Base-by-base conservation (phyloP, 2,329 filamentous ascomycete genomes). In the Arthrobotrys iridis region DNA sequence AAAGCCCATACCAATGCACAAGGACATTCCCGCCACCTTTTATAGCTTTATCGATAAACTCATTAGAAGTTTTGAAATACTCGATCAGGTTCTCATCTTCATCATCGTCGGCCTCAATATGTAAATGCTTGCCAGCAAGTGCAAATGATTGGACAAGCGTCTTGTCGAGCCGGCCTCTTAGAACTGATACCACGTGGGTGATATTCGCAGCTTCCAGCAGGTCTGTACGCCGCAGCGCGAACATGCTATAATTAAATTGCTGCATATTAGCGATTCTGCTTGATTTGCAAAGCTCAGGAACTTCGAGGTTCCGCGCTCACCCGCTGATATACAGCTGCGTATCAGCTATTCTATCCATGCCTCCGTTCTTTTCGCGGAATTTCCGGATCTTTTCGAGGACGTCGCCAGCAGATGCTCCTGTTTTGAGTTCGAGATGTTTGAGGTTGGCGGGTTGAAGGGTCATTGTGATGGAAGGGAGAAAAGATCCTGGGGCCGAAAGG, bases 111-210 rank as follows among this genome's bases (percentile, higher is more conserved):
- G 97, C 88, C 78, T 96, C 90, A 77, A 98, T 90, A 75, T 89
- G 86, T 78, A 92, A 86, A 81, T 96, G 93, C 24, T n/a, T 59
- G 4, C 65, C 65, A 3, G 43, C 24, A 13, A 20, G 30, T 77
- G 89, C 84, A 81, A 89, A 93, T 43, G 86, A 84, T 77, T 87
- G 85, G 80, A 88, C 89, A 41, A 86, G 85, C 73, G 84, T 83
- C 78, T 86, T 83, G 78, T 87, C 84, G 55, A 87, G 82, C 45
- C 87, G 86, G 78, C 90, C 86, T 50, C 88, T 87, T 74, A 94
- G 82, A 41, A 95, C 91, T 3, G 93, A 96, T n/a, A 98, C 85
- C 28, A 98, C 87, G 83, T 97, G 93, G 1, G 93, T 96, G 81
- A 99, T 93, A 78, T 90, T 89, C 78, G 89, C 88, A 77, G 90